Evolutionary conservation across 176 grass and related monocot species (phyloP).

Genomic region (Phragmites australis): DNA sequence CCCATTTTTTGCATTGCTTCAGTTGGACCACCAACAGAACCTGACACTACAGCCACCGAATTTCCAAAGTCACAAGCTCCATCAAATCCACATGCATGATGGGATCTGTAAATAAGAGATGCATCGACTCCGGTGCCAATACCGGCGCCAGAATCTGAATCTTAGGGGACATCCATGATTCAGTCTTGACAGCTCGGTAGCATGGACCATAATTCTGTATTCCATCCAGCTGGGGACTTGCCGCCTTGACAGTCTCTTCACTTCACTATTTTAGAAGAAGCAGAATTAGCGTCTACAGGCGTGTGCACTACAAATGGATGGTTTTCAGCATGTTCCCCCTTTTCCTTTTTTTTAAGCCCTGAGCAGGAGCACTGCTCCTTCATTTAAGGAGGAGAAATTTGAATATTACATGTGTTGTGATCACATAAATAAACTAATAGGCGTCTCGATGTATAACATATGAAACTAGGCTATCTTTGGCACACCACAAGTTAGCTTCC

Average conservation of each 20-base stretch:
- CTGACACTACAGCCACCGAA: slow-evolving; percentile 44
- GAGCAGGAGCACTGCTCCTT: too few relatives aligned
- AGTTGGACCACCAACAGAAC: slow-evolving; percentile 43
- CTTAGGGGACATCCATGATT: slow-evolving; percentile 30
- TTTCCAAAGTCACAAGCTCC: slow-evolving; percentile 44
- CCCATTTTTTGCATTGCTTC: slow-evolving; percentile 25
- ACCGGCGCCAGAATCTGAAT: slow-evolving; percentile 45
- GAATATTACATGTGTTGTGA: too few relatives aligned
- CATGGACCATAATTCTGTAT: slow-evolving; percentile 18
- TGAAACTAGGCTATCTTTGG: too few relatives aligned
- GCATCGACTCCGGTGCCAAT: slow-evolving; percentile 14
- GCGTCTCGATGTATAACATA: too few relatives aligned
- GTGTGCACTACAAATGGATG: slow-evolving; percentile 36
- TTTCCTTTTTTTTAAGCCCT: too few relatives aligned
- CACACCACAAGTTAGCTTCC: too few relatives aligned
- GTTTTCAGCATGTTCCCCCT: slow-evolving; percentile 29
- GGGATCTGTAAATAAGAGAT: slow-evolving; percentile 29
- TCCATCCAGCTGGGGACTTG: slow-evolving; percentile 1
- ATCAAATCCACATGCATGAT: slow-evolving; percentile 10
- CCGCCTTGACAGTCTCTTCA: not conserved
- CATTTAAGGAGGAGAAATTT: too few relatives aligned
- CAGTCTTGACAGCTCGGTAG: slow-evolving; percentile 27
- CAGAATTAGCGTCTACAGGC: slow-evolving; percentile 40
- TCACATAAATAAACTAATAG: too few relatives aligned
- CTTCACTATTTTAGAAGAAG: slow-evolving; percentile 17